Evolutionary conservation across 176 grass and related monocot species (phyloP).

Genomic region (Phoenix dactylifera): DNA sequence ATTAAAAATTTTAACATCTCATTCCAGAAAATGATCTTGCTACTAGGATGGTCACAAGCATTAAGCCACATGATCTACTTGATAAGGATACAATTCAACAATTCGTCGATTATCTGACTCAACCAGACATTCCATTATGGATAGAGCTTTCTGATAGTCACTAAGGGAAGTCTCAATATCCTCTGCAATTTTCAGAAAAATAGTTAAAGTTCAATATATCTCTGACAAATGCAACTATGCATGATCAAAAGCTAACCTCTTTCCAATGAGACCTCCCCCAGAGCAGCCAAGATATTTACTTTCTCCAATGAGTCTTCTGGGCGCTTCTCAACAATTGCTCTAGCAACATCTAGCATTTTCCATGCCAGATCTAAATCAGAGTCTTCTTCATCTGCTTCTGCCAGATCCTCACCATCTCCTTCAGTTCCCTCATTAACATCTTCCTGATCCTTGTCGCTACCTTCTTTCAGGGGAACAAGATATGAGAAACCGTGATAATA

Average conservation of each 20-base stretch:
- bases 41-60: no score
- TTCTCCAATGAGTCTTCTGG: conserved; percentile 61
- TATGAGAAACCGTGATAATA: neutral
- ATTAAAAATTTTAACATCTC: no score
- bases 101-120: conserved; percentile 71
- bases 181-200: conserved; percentile 47
- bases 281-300: conserved; percentile 77
- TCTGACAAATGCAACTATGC: neutral
- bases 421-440: conserved; percentile 32
- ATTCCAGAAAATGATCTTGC: no score
- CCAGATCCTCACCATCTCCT: conserved; percentile 59
- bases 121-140: conserved; percentile 63
- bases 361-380: conserved; percentile 93
- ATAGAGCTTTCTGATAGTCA: conserved; percentile 84
- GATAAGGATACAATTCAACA: conserved; percentile 81
- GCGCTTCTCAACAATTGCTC: conserved; percentile 78
- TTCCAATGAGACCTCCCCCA: conserved; percentile 87
- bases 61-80: neutral
- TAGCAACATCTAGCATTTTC: conserved; percentile 98
- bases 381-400: conserved; percentile 72
- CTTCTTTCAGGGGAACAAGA: conserved; percentile 35
- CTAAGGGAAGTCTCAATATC: conserved; percentile 75
- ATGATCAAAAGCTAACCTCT: conserved; percentile 40
- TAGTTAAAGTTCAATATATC: neutral
- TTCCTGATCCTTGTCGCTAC: conserved; percentile 42